Percentiles rank a stretch among this genome's conserved stretches.
These are phyloP conservation scores for Fusarium mexicanum DNA, from an alignment of 2,329 filamentous ascomycete genomes.

Conservation along the genomic window DNA sequence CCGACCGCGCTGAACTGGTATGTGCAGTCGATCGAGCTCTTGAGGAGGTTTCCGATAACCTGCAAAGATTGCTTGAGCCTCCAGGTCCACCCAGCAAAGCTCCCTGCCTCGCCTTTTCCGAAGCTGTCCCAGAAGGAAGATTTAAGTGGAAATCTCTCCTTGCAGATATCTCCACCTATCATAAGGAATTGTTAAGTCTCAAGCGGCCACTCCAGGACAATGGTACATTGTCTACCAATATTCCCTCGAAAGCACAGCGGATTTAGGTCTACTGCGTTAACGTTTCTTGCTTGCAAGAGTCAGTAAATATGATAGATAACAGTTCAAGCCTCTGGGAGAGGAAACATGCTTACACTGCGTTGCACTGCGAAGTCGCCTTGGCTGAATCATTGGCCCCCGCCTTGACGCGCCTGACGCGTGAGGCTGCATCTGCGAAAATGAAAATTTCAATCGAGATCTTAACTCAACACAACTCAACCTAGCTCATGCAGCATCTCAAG, in stretches of 20 bases:
- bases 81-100: too few species aligned
- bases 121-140: too few species aligned
- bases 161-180: too few species aligned
- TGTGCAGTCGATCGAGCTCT: neutral
- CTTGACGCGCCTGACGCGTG: accelerated
- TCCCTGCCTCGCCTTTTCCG: too few species aligned
- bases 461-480: neutral
- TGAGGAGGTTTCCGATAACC: neutral
- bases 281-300: accelerated
- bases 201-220: too few species aligned
- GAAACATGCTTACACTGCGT: neutral
- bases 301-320: too few species aligned
- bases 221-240: too few species aligned
- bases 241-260: too few species aligned
- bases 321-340: accelerated
- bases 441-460: neutral
- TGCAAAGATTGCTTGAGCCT: neutral
- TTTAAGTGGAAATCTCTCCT: too few species aligned
- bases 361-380: accelerated
- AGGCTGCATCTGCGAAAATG: accelerated
- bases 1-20: neutral
- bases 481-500: neutral
- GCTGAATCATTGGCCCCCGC: neutral
- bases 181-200: too few species aligned
- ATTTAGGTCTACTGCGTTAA: too few species aligned